A percentile compares a stretch with the other conserved stretches of the same genome.
These are phyloP conservation scores for Calonectria pteridis DNA, from an alignment of 2,329 filamentous ascomycete species.

Conservation along the genomic window DNA sequence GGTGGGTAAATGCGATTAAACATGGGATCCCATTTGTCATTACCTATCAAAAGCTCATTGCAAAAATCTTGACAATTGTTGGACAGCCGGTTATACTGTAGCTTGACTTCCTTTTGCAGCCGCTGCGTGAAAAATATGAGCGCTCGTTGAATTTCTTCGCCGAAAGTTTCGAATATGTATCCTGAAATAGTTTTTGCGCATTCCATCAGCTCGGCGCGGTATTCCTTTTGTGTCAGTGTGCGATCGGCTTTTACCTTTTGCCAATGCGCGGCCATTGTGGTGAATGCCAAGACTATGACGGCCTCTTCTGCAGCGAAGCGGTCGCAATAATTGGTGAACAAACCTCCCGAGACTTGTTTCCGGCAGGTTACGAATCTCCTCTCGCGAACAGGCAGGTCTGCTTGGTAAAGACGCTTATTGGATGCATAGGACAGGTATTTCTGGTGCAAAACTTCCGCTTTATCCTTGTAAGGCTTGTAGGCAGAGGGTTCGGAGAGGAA, in stretches of 20 bases:
- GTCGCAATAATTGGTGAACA: neutral
- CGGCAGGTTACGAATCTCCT: neutral
- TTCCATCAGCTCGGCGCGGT: neutral
- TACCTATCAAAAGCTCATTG: neutral
- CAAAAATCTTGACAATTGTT: conserved; percentile 4
- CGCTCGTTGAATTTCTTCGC: neutral
- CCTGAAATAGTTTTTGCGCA: neutral
- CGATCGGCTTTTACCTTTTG: neutral
- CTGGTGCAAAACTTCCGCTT: neutral
- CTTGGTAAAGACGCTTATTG: neutral
- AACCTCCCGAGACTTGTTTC: neutral
- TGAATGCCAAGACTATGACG: neutral
- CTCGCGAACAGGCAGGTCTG: neutral
- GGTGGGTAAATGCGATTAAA: neutral
- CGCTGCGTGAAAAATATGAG: neutral
- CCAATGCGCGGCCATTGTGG: neutral
- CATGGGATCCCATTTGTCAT: neutral
- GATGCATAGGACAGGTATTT: neutral
- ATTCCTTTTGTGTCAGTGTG: neutral
- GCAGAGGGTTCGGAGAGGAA: neutral
- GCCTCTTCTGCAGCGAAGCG: neutral
- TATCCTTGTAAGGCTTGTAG: neutral
- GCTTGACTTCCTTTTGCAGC: neutral
- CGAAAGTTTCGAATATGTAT: neutral
- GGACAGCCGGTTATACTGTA: neutral